Conservation (phyloP, 2,329 filamentous ascomycete genomes). For the Chrysosphaeria jannelii region DNA sequence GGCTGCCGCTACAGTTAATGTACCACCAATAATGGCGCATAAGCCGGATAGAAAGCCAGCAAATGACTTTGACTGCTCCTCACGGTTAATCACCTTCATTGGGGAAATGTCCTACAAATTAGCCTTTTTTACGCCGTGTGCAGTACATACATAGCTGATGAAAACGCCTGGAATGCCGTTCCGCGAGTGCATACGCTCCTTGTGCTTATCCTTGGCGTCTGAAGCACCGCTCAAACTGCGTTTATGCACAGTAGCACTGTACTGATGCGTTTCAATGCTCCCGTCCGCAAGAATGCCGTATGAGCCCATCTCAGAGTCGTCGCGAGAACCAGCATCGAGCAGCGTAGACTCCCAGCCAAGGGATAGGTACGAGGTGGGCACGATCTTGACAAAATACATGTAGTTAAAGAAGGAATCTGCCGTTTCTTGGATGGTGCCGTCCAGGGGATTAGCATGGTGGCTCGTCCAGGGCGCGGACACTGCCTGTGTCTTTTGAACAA, state of each 20-base stretch:
- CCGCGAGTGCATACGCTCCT: conserved; percentile 65
- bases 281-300: conserved; percentile 38
- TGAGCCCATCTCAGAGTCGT: conserved; percentile 32
- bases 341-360: conserved; percentile 52
- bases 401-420: conserved; percentile 71
- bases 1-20: conserved; percentile 79
- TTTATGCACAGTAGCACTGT: conserved; percentile 92
- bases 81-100: conserved; percentile 97
- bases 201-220: conserved; percentile 64
- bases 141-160: conserved; percentile 69
- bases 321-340: conserved; percentile 11
- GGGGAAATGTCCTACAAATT: conserved; percentile 66
- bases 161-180: conserved; percentile 94
- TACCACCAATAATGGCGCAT: conserved; percentile 83
- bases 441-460: conserved; percentile 77
- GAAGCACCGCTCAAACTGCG: conserved; percentile 59
- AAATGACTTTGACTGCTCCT: conserved; percentile 69
- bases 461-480: conserved; percentile 41
- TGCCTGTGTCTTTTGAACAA: conserved; percentile 22
- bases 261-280: conserved; percentile 91
- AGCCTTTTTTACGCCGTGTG: no score
- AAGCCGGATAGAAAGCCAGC: conserved; percentile 78
- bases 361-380: conserved; percentile 80
- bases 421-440: conserved; percentile 47
- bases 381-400: conserved; percentile 99